Base-by-base conservation (phyloP, 768 basidiomycete species). In the Polyporus arcularius region DNA sequence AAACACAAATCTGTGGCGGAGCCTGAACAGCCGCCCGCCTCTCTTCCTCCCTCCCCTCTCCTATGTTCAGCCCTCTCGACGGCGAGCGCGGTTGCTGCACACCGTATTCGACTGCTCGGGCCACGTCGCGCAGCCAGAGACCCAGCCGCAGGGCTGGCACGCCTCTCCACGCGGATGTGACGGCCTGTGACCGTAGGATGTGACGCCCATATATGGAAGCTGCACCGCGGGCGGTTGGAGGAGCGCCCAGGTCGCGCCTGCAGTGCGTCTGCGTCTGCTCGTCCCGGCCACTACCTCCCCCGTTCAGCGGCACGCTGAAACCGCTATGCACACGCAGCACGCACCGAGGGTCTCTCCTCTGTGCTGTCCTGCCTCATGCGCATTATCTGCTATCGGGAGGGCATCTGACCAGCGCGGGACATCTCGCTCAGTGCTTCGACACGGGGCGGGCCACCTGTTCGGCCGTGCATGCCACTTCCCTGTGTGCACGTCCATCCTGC, bases 1-100 rank as follows among this genome's bases (percentile, higher is more conserved):
- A 67, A 63, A 66, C 66, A 66, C 62, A 63, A 60, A 59, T 66
- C 58, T 51, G 62, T 63, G 60, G 66, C 66, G 66, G 66, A 67
- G 62, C 62, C 55, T 64, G 41, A 61, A 62, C 61, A 53, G 56
- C 42, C 60, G 59, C 52, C 59, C 60, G 53, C 40, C 53, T 62
- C 42, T 57, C 16, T 26, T 41, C 21, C 32, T 31, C 30, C 51
- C 51, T 51, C 18, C 53, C 49, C 35, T 39, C 51, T 9, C 18
- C 35, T 16, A 41, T 52, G 16, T 55, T 56, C 21, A 11, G 46
- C 32, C 40, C 38, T 26, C 40, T 40, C 18, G 15, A 18, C 18
- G 40, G 6, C 48, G 31, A n/a, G 10, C 0, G 7, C 8, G 48
- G n/a, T 28, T n/a, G 16, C 48, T 14, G 21, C 30, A 4, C 16